phyloP scores from a whole-genome alignment of 306 rosid species.

The Nissolia schottii region DNA sequence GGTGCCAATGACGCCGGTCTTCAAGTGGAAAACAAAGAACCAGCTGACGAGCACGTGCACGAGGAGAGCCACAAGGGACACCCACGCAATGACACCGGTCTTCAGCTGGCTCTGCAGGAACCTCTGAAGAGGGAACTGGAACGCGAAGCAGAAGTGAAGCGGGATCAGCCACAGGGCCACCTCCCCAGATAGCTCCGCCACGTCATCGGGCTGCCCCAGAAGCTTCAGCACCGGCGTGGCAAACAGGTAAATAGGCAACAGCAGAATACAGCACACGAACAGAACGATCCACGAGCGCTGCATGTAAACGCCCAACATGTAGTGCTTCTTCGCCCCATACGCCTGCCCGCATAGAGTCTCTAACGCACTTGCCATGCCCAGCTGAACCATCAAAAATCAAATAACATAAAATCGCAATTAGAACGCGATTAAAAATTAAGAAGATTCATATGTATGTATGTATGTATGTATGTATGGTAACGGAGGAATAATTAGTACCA shows the following conservation, averaged over 20 bases:
- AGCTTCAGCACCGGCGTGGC: conserved; percentile 40
- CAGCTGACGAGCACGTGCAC: conserved; percentile 47
- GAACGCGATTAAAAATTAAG: too few species aligned
- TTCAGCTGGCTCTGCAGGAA: conserved; percentile 61
- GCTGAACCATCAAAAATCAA: conserved; percentile 10
- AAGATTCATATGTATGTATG: too few species aligned
- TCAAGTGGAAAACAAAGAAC: conserved; percentile 41
- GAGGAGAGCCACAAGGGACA: conserved; percentile 29
- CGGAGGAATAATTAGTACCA: not conserved
- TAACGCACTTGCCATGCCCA: conserved; percentile 64
- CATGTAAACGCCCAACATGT: conserved; percentile 61
- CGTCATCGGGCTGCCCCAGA: conserved; percentile 47
- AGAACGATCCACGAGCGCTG: conserved; percentile 62
- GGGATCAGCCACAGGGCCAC: conserved; percentile 46
- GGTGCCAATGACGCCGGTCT: conserved; percentile 45
- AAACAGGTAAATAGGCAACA: conserved; percentile 39
- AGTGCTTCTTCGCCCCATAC: conserved; percentile 49
- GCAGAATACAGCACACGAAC: conserved; percentile 22
- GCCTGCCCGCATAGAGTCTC: conserved; percentile 69
- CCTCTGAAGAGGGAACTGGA: conserved; percentile 51
- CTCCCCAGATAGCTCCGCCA: conserved; percentile 34
- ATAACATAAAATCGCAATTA: too few species aligned
- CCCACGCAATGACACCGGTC: conserved; percentile 37
- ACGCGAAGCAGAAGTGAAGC: conserved; percentile 45
- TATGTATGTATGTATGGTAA: too few species aligned